phyloP scores from a whole-genome alignment of 192 early-diverging fungal genomes.

The Coemansia sp. region DNA sequence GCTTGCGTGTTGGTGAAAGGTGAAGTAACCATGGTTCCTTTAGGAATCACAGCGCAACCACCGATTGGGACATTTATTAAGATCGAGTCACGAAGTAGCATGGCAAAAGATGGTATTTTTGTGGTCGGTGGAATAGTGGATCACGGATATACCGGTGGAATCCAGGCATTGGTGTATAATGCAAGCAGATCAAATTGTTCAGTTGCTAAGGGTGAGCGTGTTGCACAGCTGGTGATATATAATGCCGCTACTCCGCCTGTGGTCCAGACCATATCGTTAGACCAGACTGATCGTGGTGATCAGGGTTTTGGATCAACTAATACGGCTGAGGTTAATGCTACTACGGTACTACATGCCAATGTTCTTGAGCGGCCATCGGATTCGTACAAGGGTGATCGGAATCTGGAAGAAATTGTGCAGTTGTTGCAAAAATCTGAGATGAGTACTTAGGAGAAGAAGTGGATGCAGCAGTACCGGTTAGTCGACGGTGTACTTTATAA shows the following conservation, averaged over 20 bases:
- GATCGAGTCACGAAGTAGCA: not conserved
- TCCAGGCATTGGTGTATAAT: conserved; percentile 4
- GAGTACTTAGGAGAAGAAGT: not conserved
- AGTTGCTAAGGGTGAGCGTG: not conserved
- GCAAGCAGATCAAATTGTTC: not conserved
- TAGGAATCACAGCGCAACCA: not conserved
- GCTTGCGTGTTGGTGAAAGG: not conserved
- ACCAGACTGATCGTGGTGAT: not conserved
- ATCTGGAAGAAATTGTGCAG: not conserved
- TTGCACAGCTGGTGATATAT: conserved; percentile 2
- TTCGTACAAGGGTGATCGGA: not conserved
- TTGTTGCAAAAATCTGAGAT: not conserved
- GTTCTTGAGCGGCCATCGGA: not conserved
- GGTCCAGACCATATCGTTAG: not conserved
- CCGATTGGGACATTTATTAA: not conserved
- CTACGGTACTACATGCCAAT: not conserved
- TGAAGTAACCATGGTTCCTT: not conserved
- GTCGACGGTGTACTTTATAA: conserved; percentile 1
- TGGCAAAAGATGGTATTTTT: conserved; percentile 1
- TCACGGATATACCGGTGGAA: not conserved
- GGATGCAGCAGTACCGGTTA: not conserved
- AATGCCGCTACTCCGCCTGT: not conserved
- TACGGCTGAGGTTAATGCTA: not conserved
- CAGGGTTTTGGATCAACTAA: not conserved
- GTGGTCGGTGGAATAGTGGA: conserved; percentile 1